Evolutionary conservation across 1,139 yeast genomes (phyloP).

Genomic region (Yarrowia galli): DNA sequence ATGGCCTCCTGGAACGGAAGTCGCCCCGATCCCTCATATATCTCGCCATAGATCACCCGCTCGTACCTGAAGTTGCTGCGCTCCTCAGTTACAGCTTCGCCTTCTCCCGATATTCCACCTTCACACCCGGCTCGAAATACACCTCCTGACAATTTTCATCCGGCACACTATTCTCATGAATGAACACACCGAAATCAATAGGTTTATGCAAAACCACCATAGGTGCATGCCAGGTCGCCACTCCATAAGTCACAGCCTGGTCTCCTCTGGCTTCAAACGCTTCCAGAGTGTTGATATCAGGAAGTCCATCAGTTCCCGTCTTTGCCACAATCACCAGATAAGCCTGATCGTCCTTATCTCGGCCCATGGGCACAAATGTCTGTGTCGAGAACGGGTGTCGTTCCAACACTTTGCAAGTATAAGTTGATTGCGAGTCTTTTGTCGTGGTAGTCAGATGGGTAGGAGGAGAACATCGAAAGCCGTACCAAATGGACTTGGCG

Average conservation of each 20-base stretch:
- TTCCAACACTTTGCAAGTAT: conserved; percentile 75
- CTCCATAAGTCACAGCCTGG: conserved; percentile 89
- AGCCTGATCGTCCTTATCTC: conserved; percentile 57
- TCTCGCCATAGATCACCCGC: no score
- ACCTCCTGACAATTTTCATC: conserved; percentile 87
- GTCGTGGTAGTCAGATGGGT: conserved; percentile 61
- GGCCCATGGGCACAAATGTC: conserved; percentile 89
- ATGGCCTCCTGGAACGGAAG: no score
- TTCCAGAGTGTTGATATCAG: conserved; percentile 63
- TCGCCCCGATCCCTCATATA: no score
- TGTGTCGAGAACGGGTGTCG: conserved; percentile 93
- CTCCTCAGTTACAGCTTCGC: conserved; percentile 7
- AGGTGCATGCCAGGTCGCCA: conserved; percentile 89
- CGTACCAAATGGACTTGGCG: conserved; percentile 75
- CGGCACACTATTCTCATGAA: conserved; percentile 80
- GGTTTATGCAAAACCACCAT: conserved; percentile 72
- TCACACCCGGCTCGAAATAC: conserved; percentile 60
- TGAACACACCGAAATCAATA: conserved; percentile 83
- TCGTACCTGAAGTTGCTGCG: background rate
- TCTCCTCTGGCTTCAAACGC: conserved; percentile 83
- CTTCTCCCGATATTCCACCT: conserved; percentile 37
- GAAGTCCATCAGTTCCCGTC: conserved; percentile 59
- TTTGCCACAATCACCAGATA: conserved; percentile 85
- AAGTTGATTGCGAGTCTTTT: conserved; percentile 46
- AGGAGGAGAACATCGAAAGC: conserved; percentile 84